Conservation (phyloP, 2,329 filamentous ascomycete species). For the Xylariaceae sp. region DNA sequence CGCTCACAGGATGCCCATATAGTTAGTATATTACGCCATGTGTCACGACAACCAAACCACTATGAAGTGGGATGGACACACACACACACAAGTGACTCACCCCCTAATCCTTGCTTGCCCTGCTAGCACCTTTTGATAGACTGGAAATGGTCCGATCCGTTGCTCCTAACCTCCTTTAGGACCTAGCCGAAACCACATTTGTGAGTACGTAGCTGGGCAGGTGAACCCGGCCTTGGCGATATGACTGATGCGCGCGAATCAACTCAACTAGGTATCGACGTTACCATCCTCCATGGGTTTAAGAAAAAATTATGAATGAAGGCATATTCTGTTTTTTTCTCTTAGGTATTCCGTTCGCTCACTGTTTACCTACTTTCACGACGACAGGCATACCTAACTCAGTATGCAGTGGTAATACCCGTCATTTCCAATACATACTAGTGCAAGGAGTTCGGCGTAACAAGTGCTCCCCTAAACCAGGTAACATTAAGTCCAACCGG, state of each 20-base stretch:
- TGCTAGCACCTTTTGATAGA: neutral
- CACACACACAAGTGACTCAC: neutral
- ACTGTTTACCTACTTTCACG: too few relatives aligned
- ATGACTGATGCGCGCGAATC: neutral
- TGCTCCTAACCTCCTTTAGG: neutral
- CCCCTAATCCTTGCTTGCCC: neutral
- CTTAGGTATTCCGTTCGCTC: too few relatives aligned
- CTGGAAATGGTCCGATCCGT: neutral
- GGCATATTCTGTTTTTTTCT: too few relatives aligned
- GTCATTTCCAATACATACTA: too few relatives aligned
- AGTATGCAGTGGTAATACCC: too few relatives aligned
- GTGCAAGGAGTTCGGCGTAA: too few relatives aligned
- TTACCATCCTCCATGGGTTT: too few relatives aligned
- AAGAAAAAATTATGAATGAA: too few relatives aligned
- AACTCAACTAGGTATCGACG: too few relatives aligned
- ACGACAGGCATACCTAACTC: too few relatives aligned
- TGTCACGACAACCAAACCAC: neutral
- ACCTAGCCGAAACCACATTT: neutral
- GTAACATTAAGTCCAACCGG: too few relatives aligned
- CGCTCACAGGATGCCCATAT: neutral
- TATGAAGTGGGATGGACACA: neutral
- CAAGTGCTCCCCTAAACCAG: too few relatives aligned
- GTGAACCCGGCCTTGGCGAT: neutral
- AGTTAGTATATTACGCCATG: neutral
- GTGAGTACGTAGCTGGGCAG: neutral